Conservation (phyloP, 139 green algal genomes). For the Astrephomene gubernaculifera region DNA sequence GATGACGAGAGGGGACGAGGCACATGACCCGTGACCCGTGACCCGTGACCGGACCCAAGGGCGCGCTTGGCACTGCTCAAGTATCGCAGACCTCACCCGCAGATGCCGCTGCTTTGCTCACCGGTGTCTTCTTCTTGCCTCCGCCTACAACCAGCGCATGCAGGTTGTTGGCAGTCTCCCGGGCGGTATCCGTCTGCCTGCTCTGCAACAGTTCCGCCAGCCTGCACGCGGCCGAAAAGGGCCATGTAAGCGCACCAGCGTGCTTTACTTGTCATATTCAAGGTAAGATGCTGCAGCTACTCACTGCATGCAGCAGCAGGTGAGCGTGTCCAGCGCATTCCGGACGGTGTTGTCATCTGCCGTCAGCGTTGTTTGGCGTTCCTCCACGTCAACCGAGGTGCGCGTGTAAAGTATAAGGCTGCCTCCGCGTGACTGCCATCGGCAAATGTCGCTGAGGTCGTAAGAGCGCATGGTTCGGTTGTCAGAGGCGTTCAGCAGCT, state of each 20-base stretch:
- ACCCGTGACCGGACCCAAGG: too few species aligned
- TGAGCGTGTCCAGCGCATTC: conserved; percentile 86
- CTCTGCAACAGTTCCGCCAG: conserved; percentile 87
- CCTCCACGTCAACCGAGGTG: conserved; percentile 85
- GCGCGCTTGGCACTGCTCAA: too few species aligned
- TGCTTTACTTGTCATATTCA: too few species aligned
- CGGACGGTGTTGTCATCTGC: conserved; percentile 75
- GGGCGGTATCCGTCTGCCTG: conserved; percentile 53
- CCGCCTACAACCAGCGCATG: conserved; percentile 42
- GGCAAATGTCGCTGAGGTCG: conserved; percentile 84
- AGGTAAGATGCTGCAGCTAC: too few species aligned
- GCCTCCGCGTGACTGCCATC: conserved; percentile 64
- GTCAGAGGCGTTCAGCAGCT: conserved; percentile 67
- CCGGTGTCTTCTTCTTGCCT: conserved; percentile 31
- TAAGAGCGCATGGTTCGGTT: conserved; percentile 73
- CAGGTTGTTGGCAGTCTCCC: conserved; percentile 74
- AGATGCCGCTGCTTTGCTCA: not conserved
- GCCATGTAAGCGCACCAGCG: not conserved
- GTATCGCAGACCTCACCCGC: too few species aligned
- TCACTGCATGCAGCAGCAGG: conserved; percentile 90
- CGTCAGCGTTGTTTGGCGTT: conserved; percentile 78
- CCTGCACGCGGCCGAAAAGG: conserved; percentile 52
- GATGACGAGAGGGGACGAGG: too few species aligned
- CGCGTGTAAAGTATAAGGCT: conserved; percentile 86
- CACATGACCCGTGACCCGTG: too few species aligned